Evolutionary conservation across 345 rosid species (phyloP), one percentile per base, ranked within the genome.

Genomic region (Euphorbia tirucalli): DNA sequence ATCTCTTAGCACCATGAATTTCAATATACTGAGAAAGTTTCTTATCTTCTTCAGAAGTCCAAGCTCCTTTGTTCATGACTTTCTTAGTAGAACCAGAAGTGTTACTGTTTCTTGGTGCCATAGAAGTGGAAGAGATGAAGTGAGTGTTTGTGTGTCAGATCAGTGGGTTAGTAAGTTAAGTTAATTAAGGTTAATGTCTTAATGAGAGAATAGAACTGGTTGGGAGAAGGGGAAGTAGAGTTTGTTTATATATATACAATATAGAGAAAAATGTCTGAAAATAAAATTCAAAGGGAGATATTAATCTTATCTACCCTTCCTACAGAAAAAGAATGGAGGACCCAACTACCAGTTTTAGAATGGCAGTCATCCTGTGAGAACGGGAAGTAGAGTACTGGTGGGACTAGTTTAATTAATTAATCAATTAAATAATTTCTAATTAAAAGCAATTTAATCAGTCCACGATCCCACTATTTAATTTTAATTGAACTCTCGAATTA

Each of bases 41-140:
- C 18, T 71, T 24, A 64, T 88, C 90, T 75, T 88, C 93, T 77
- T 86, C 90, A 22, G 86, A 82, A 4, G 90, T 85, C 90, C 90
- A 86, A 2, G 88, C 82, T 60, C 90, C 93, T 78, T 46, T 86
- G 78, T 77, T 81, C 83, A 79, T 74, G 19, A 35, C 74, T 66
- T 62, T 86, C 59, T 79, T 83, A 55, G 60, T 57, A 21, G 77
- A 35, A 11, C 72, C 70, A 24, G 72, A 71, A 24, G 72, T 74
- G 44, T 60, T 22, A 63, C 30, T 63, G 30, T 71, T 75, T 70
- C 55, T 77, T 3, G 86, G 81, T 46, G 87, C 87, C 90, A 88
- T 88, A 27, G 31, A 10, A 3, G 9, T n/a, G n/a, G 7, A 10
- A 15, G 24, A 7, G n/a, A 37, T 11, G n/a, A 14, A 14, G 27